These are phyloP conservation scores for Solanum neorickii DNA, from an alignment of 257 asterid genomes.

Conservation along the genomic window DNA sequence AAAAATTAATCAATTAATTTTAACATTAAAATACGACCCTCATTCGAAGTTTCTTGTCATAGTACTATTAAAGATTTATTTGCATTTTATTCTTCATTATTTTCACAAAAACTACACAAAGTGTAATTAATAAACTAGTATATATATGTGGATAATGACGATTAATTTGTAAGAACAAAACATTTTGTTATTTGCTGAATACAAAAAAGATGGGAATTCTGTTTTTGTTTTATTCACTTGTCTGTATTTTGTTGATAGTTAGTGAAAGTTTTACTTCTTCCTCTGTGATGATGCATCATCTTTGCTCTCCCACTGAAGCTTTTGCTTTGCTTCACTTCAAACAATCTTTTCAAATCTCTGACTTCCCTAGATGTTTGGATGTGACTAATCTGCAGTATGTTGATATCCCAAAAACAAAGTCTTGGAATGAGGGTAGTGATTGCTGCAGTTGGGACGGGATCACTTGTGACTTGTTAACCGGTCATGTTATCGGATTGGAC, in stretches of 20 bases:
- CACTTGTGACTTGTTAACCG: neutral
- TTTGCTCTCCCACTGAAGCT: neutral
- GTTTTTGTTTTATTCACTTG: neutral
- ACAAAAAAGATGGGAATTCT: neutral
- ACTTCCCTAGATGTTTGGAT: neutral
- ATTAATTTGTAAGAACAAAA: neutral
- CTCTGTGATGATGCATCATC: neutral
- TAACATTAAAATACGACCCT: too few species aligned
- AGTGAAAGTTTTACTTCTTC: neutral
- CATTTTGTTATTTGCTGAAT: neutral
- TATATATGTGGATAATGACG: neutral
- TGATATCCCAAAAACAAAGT: neutral
- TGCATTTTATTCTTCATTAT: too few species aligned
- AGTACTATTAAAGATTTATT: too few species aligned
- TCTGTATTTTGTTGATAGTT: neutral
- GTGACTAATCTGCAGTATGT: too few species aligned
- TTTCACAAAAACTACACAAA: too few species aligned
- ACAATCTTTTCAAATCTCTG: neutral
- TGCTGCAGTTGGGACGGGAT: neutral
- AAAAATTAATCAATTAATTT: too few species aligned
- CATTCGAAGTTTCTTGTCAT: too few species aligned
- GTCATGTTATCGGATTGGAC: neutral
- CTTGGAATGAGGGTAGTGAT: neutral
- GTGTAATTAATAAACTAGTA: too few species aligned
- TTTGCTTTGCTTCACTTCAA: neutral